Base-by-base conservation (phyloP, 495 filamentous ascomycete species). In the Aspergillus diversus region DNA sequence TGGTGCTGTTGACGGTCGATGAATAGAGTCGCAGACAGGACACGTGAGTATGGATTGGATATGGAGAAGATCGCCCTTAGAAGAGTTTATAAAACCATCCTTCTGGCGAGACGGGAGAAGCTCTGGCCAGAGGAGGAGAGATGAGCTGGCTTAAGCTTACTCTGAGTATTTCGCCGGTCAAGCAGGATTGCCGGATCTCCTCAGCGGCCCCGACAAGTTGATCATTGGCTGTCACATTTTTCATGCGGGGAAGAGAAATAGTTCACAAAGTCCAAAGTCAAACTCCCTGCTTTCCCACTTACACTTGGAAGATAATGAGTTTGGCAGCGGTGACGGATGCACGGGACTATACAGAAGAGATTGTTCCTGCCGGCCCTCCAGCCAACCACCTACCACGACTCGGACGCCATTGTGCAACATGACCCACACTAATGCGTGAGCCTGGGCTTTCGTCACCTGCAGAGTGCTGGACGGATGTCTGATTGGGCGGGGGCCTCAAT, bases 341-440 rank as follows among this genome's bases (percentile, higher is more conserved):
- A 57, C 52, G 52, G 53, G 47, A 50, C 47, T 50, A 7, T 27
- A 27, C 21, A 27, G 21, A 27, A 27, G 21, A 50, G 47, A 50
- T 50, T 50, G 60, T 57, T 50, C 60, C 53, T 63, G 43, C 60
- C 51, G 37, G 54, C 46, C n/a, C 58, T n/a, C 50, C 35, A 34
- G 34, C 53, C 57, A 60, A 57, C 58, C 58, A 65, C 39, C 48
- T 32, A 54, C 31, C 34, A 39, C 35, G 6, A 35, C 8, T 8
- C n/a, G 49, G 43, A 57, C 60, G 63, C 58, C 58, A 65, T 43
- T 46, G 57, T 60, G 63, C 54, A 58, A 35, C 15, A 6, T 13
- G 31, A 61, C 57, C 59, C 39, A 47, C 63, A 57, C 61, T 64
- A 67, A 64, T 67, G 65, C 61, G 55, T 27, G 37, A 16, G 51